Base-by-base conservation (phyloP, 495 filamentous ascomycete genomes). In the Daldinia vernicosa region DNA sequence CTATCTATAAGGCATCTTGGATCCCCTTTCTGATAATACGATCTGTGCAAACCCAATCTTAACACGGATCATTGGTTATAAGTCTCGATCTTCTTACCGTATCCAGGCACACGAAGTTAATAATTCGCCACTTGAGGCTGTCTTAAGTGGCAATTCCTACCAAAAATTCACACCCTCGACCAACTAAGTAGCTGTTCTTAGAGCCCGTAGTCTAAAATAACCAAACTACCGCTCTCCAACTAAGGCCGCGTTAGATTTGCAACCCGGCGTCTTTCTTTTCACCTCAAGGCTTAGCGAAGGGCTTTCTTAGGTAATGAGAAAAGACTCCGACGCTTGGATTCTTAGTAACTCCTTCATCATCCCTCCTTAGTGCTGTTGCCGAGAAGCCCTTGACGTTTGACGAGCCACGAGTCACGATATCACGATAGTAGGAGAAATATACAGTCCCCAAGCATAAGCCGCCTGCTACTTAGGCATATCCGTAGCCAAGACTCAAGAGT, bases 191-290 rank as follows among this genome's bases (percentile, higher is more conserved):
- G 15, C 56, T 66, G 51, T 22, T 57, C n/a, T 66, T 70, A 70
- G 40, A 66, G 56, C 62, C 68, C 68, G 62, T 26, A 50, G 3
- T 51, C 56, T 62, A 66, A 62, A 56, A 57, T 26, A 54, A 33
- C 35, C 43, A 6, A 3, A 35, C 15, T 15, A 40, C 2, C 17
- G 8, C 40, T 27, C 27, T 43, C 19, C 27, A 52, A 52, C 15
- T 22, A 62, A 19, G 9, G 4, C 17, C 17, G 24, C 4, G 6
- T 50, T 52, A 43, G 43, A 6, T 8, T 56, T 37, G 50, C 47
- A 35, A 53, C 7, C 51, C 8, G 43, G 43, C 30, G 37, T 35
- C 30, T 5, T 14, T 15, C 54, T 17, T 52, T 50, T 14, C 0
- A 26, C 45, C 12, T n/a, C 17, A 53, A 45, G 33, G 24, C 35